phyloP scores from a whole-genome alignment of 805 yeast genomes.

The Myxozyma geophila region DNA sequence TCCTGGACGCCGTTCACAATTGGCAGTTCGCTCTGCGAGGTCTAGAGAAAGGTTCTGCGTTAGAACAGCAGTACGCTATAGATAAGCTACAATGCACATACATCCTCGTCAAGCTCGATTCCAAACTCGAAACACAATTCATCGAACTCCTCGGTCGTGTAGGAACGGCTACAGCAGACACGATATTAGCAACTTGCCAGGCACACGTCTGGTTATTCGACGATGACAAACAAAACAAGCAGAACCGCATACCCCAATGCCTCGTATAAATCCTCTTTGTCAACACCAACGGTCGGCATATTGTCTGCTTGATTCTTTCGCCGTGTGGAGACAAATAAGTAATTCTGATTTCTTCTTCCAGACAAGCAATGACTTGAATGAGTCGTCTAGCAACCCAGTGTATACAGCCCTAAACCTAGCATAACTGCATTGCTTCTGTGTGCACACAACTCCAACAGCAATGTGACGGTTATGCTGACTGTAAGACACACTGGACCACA shows the following conservation, averaged over 20 bases:
- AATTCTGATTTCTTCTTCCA: not conserved
- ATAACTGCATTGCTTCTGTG: not conserved
- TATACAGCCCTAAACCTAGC: no score
- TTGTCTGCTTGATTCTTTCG: conserved; percentile 20
- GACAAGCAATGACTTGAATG: not conserved
- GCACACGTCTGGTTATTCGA: not conserved
- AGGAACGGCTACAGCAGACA: conserved; percentile 47
- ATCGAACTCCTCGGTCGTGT: conserved; percentile 90
- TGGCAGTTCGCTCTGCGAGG: conserved; percentile 41
- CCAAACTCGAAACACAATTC: conserved; percentile 98
- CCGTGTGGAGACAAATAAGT: no score
- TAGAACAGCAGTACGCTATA: not conserved
- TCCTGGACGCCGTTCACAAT: conserved; percentile 54
- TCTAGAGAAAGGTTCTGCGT: conserved; percentile 15
- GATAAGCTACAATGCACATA: conserved; percentile 17
- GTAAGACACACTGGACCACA: not conserved
- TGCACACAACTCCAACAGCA: not conserved
- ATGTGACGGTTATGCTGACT: not conserved
- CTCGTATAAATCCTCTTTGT: conserved; percentile 87
- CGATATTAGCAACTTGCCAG: conserved; percentile 1
- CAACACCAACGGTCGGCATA: conserved; percentile 98
- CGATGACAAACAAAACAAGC: not conserved
- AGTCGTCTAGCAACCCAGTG: no score
- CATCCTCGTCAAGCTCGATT: conserved; percentile 94
- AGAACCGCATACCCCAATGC: conserved; percentile 59